Percentiles rank a stretch among this genome's conserved stretches.
These are phyloP conservation scores for Fusarium temperatum DNA, from an alignment of 2,329 filamentous ascomycete species.

Conservation along the genomic window DNA sequence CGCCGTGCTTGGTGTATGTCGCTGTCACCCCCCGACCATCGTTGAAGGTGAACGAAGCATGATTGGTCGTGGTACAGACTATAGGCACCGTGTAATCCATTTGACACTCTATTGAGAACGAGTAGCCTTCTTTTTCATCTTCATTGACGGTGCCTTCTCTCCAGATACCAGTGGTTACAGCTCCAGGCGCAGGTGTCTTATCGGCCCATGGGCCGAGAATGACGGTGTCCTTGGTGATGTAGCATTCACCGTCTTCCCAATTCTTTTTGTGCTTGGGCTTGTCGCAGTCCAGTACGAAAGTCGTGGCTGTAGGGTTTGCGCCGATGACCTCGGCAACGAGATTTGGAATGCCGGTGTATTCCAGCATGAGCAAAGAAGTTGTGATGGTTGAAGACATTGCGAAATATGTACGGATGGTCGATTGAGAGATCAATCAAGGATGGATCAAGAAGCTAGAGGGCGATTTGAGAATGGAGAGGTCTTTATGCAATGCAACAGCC, in stretches of 20 bases:
- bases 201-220: background rate
- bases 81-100: background rate
- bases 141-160: background rate
- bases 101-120: background rate
- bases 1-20: background rate
- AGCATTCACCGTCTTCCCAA: background rate
- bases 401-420: background rate
- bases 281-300: background rate
- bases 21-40: background rate
- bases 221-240: background rate
- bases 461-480: background rate
- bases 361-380: background rate
- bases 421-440: rapidly evolving
- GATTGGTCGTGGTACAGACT: background rate
- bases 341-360: background rate
- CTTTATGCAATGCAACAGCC: background rate
- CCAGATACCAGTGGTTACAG: background rate
- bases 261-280: background rate
- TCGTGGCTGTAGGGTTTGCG: background rate
- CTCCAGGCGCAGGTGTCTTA: background rate
- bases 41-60: background rate
- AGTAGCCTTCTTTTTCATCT: background rate
- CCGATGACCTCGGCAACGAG: background rate
- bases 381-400: background rate
- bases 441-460: background rate